Base-by-base conservation (phyloP, 2,329 filamentous ascomycete species). In the Ilyonectria robusta region DNA sequence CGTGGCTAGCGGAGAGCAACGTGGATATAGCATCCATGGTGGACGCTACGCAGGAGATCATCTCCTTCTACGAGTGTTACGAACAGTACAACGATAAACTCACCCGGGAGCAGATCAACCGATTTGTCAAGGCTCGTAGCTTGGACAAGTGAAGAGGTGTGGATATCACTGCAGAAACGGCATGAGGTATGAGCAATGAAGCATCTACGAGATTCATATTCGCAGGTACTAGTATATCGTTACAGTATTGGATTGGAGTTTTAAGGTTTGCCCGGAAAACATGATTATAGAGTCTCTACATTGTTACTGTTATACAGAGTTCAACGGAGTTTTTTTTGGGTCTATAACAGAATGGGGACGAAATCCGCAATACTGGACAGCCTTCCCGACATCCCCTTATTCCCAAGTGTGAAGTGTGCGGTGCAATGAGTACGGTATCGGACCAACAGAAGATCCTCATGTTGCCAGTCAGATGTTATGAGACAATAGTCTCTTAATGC, bases 41-140 rank as follows among this genome's bases (percentile, higher is more conserved):
- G 57, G 94, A 97, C 80, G 94, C 93, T 76, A 95, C 93, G 0
- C 95, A 98, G 81, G 95, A 97, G 82, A 88, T 97, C 69, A 93
- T 98, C 59, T 95, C 93, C 4, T 88, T 97, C 70, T 97, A 97
- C 78, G 93, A 97, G 76, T 88, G 84, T 67, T 84, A 88, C 57
- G 88, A 90, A 75, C 84, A 88, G 72, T 89, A 89, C 71, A 88
- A 89, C 69, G 88, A 90, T 60, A 89, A 89, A 74, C 80, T 85
- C 44, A 88, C 86, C 2, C 79, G 85, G 56, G 88, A 90, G 75
- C 86, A 89, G 73, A 85, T 90, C 61, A 87, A 86, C 64, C 81
- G 88, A 11, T 89, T 89, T 68, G 83, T 90, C 75, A 90, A 89
- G 76, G 88, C 87, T 0, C 81, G 87, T 15, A 84, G 83, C 2